Evolutionary conservation across 179 eudicot species (phyloP).

Genomic region (Silene noctiflora): DNA sequence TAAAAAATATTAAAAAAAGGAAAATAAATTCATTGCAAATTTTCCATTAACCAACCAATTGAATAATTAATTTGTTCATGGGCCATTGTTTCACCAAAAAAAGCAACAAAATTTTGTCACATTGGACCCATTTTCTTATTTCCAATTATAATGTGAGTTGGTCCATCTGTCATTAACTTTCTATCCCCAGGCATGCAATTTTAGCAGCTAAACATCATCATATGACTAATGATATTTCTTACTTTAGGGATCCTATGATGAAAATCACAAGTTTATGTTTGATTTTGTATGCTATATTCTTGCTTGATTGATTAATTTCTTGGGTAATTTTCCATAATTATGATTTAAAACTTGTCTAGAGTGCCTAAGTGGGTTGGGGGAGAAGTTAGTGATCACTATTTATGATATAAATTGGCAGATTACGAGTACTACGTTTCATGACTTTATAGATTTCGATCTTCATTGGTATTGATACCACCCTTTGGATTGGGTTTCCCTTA

Average conservation of each 20-base stretch:
- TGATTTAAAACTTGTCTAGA: no score
- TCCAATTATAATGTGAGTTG: not conserved
- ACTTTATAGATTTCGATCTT: not conserved
- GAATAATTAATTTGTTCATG: not conserved
- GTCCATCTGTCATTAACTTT: conserved; percentile 11
- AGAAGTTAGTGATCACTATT: no score
- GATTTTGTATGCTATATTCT: not conserved
- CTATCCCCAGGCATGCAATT: conserved; percentile 4
- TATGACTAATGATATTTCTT: not conserved
- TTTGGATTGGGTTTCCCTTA: not conserved
- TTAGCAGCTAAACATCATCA: conserved; percentile 13
- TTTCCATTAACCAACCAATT: not conserved
- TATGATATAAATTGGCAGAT: no score
- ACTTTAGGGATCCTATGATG: not conserved
- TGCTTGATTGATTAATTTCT: not conserved
- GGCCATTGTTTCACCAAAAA: conserved; percentile 3
- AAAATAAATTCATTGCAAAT: not conserved
- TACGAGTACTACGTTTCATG: no score
- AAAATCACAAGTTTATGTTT: not conserved
- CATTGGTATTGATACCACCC: not conserved
- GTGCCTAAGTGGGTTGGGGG: no score
- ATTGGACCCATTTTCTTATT: not conserved
- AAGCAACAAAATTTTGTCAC: conserved; percentile 5
- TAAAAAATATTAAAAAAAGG: no score
- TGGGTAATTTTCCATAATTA: not conserved